A percentile compares a stretch with the other conserved stretches of the same genome.
phyloP scores from a whole-genome alignment of 2,329 filamentous ascomycete species.

The Pseudopyricularia javanii region DNA sequence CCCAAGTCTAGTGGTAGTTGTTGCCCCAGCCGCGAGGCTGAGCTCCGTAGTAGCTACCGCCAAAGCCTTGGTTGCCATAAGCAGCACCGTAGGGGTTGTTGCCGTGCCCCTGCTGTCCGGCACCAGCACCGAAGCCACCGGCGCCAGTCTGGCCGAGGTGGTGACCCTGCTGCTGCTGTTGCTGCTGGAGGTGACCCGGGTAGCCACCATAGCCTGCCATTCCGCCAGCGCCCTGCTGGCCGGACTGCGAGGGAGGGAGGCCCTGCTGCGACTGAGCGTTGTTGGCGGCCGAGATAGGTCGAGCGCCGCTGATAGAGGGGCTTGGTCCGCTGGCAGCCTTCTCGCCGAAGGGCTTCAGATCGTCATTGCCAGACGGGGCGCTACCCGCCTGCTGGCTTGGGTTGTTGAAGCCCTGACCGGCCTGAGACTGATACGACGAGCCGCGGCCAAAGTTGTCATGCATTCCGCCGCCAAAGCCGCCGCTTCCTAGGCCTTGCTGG shows the following conservation, averaged over 20 bases:
- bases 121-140: constrained; percentile 41
- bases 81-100: constrained; percentile 39
- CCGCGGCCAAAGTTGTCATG: constrained; percentile 44
- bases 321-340: constrained; percentile 43
- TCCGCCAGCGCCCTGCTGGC: constrained; percentile 27
- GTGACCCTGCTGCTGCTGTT: constrained; percentile 12
- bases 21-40: constrained; percentile 44
- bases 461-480: constrained; percentile 34
- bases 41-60: constrained; percentile 34
- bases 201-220: constrained; percentile 44
- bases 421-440: constrained; percentile 42
- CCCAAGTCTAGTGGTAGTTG: constrained; percentile 32
- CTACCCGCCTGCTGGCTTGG: constrained; percentile 32
- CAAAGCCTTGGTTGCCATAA: constrained; percentile 35
- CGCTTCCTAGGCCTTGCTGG: constrained; percentile 36
- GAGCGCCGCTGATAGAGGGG: constrained; percentile 40
- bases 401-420: constrained; percentile 38
- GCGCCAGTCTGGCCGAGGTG: constrained; percentile 34
- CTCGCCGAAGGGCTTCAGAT: constrained; percentile 48
- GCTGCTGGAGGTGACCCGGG: constrained; percentile 36
- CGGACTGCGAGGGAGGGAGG: constrained; percentile 41
- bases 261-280: constrained; percentile 37
- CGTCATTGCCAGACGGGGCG: constrained; percentile 31
- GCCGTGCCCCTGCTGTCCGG: constrained; percentile 36
- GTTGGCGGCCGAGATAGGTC: constrained; percentile 46